Evolutionary conservation across 2,329 filamentous ascomycete species (phyloP).

Genomic region (Ophiostoma ulmi): DNA sequence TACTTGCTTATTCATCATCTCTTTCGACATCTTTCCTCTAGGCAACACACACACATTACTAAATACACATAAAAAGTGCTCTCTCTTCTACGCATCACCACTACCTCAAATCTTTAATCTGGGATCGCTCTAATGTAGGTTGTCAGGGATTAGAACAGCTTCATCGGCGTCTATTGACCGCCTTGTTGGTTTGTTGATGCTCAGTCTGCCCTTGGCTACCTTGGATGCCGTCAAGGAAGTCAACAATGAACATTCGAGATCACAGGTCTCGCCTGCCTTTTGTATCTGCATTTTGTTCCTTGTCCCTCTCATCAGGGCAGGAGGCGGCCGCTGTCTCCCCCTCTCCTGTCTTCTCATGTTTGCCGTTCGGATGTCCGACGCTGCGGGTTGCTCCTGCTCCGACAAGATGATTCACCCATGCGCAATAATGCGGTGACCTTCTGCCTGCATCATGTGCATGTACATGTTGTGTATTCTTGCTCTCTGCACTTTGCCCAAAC

Average conservation of each 20-base stretch:
- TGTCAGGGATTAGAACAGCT: neutral
- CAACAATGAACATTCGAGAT: neutral
- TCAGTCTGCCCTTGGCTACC: neutral
- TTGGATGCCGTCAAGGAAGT: neutral
- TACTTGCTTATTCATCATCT: too few species aligned
- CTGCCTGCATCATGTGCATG: neutral
- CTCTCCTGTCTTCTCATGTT: neutral
- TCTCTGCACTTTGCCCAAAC: neutral
- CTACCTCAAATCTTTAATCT: too few species aligned
- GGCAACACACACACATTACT: too few species aligned
- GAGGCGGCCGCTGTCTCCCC: neutral
- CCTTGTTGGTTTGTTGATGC: neutral
- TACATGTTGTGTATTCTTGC: neutral
- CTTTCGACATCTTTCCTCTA: too few species aligned
- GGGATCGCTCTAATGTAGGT: neutral
- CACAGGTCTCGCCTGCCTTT: neutral
- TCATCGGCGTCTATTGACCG: neutral
- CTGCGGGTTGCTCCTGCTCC: neutral
- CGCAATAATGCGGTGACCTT: neutral
- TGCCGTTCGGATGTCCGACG: constrained; percentile 7
- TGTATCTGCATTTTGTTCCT: neutral
- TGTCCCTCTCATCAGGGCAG: neutral
- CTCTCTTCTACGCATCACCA: too few species aligned
- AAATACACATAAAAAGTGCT: too few species aligned
- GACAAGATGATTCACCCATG: neutral